These are phyloP conservation scores for Rosa lucieae DNA, from an alignment of 306 rosid species.

Conservation along the genomic window DNA sequence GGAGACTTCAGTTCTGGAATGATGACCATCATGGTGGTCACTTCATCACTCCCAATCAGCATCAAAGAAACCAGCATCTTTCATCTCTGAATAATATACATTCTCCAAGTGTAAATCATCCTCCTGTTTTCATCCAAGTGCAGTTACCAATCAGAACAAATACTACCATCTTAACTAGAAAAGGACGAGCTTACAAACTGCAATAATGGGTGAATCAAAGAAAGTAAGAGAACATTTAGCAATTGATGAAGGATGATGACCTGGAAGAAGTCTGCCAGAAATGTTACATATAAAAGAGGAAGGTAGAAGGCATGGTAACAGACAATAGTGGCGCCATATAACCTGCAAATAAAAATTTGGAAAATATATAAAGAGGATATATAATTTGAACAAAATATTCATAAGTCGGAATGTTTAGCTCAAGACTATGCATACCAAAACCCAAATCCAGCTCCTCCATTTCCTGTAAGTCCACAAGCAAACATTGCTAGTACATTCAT, in stretches of 20 bases:
- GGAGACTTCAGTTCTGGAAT: slow-evolving; percentile 6
- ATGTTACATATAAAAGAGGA: slow-evolving; percentile 76
- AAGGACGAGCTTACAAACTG: neutral
- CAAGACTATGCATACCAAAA: slow-evolving; percentile 56
- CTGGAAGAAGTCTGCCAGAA: slow-evolving; percentile 91
- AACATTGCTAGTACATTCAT: slow-evolving; percentile 56
- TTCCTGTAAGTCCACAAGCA: slow-evolving; percentile 74
- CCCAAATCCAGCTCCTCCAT: slow-evolving; percentile 74
- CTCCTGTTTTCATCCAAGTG: slow-evolving; percentile 49
- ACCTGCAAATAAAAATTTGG: slow-evolving; percentile 48
- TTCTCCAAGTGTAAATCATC: slow-evolving; percentile 80
- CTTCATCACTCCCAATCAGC: slow-evolving; percentile 71
- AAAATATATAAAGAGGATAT: slow-evolving; percentile 21
- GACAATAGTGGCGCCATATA: slow-evolving; percentile 62
- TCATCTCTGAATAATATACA: slow-evolving; percentile 92
- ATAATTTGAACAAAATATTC: neutral
- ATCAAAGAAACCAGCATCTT: slow-evolving; percentile 95
- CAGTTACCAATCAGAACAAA: neutral
- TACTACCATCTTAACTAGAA: neutral
- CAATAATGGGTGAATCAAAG: neutral
- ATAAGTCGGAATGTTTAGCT: neutral
- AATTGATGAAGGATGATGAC: slow-evolving; percentile 31
- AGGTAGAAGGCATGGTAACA: slow-evolving; percentile 86
- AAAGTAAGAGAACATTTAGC: neutral
- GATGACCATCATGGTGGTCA: neutral